Percentiles rank a stretch among this genome's conserved stretches.
Conservation (phyloP, 2,329 filamentous ascomycete genomes). For the Trematosphaeria pertusa region DNA sequence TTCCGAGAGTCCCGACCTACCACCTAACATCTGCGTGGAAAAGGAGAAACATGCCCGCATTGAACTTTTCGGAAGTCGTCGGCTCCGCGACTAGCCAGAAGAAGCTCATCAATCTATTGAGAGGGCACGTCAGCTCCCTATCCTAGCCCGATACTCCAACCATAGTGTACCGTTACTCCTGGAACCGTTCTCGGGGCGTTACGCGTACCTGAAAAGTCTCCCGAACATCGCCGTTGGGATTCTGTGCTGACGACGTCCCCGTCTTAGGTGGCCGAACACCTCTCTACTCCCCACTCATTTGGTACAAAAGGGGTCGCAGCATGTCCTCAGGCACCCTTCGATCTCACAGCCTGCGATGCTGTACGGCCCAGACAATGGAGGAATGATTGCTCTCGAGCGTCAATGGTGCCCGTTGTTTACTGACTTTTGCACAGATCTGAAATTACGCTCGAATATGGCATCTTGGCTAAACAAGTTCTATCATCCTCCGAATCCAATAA, state of each 20-base stretch:
- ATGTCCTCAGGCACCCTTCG: conserved; percentile 66
- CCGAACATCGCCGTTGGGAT: not conserved
- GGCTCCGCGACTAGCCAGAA: conserved; percentile 39
- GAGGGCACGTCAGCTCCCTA: conserved; percentile 38
- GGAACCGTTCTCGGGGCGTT: not conserved
- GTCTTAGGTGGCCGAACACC: conserved; percentile 72
- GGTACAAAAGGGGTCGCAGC: conserved; percentile 66
- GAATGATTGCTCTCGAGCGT: too few species aligned
- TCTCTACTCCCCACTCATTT: conserved; percentile 70
- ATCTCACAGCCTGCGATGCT: conserved; percentile 70
- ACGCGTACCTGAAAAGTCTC: conserved; percentile 2
- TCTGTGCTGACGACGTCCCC: conserved; percentile 55
- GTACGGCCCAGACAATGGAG: conserved; percentile 82
- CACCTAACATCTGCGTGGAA: conserved; percentile 15
- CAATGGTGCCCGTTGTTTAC: too few species aligned
- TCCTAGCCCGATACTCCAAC: not conserved
- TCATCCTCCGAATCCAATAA: conserved; percentile 51
- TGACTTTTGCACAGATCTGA: conserved; percentile 10
- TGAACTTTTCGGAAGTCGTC: conserved; percentile 37
- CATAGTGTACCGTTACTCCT: not conserved
- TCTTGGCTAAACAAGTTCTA: conserved; percentile 74
- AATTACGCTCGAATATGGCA: conserved; percentile 70
- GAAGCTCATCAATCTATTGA: conserved; percentile 45
- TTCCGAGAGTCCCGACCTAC: too few species aligned
- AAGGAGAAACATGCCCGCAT: conserved; percentile 24